A percentile compares a stretch with the other conserved stretches of the same genome.
These are phyloP conservation scores for Geotrichum histeridarum DNA, from an alignment of 1,139 yeast species.

Conservation along the genomic window DNA sequence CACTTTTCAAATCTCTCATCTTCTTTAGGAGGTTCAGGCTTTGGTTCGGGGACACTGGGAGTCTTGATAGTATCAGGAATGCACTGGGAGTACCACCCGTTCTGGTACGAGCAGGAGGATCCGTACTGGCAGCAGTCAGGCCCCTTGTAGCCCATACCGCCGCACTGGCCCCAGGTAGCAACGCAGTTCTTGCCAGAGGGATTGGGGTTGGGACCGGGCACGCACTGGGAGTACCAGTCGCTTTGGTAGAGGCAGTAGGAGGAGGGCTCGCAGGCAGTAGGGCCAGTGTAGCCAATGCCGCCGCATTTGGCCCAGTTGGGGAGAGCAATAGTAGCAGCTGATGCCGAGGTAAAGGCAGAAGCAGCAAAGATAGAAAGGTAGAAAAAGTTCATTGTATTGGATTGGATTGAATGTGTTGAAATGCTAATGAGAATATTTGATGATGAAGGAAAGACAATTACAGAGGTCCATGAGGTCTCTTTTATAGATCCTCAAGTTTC, in stretches of 20 bases:
- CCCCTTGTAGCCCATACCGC: conserved; percentile 12
- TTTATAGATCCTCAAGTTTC: too few species aligned
- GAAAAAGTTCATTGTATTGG: too few species aligned
- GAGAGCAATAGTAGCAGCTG: background rate
- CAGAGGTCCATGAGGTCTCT: too few species aligned
- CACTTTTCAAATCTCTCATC: background rate
- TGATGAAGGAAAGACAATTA: too few species aligned
- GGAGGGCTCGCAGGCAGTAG: conserved; percentile 19
- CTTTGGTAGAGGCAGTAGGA: conserved; percentile 8
- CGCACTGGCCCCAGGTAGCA: conserved; percentile 11
- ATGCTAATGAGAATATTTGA: too few species aligned
- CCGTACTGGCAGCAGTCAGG: conserved; percentile 13
- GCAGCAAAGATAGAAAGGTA: too few species aligned
- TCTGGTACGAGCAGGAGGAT: conserved; percentile 3
- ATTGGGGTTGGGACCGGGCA: conserved; percentile 9
- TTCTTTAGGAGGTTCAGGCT: background rate
- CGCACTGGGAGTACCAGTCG: conserved; percentile 19
- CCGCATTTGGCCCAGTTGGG: conserved; percentile 16
- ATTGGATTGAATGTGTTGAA: too few species aligned
- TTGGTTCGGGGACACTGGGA: background rate
- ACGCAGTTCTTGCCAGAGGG: background rate
- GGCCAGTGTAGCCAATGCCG: conserved; percentile 14
- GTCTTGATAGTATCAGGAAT: background rate
- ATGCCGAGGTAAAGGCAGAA: too few species aligned
- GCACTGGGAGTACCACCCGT: conserved; percentile 12